These are phyloP conservation scores for Phaeosphaeria sp. DNA, from an alignment of 2,329 filamentous ascomycete genomes.

Conservation along the genomic window DNA sequence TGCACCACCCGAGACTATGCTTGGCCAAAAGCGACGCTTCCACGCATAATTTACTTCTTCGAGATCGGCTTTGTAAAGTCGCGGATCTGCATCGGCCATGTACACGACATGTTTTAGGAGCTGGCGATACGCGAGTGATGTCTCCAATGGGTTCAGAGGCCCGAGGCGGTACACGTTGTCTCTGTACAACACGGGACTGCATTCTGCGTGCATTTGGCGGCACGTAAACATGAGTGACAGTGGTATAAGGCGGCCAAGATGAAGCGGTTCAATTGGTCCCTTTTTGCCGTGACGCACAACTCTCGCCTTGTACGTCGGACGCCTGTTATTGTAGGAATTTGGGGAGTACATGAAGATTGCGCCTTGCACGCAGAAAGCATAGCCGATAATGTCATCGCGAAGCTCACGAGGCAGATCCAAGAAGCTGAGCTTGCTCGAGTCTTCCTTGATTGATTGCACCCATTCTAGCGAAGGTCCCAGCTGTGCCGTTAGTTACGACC, in stretches of 20 bases:
- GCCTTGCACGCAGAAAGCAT: conserved; percentile 29
- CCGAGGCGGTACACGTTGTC: conserved; percentile 53
- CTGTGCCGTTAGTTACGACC: conserved; percentile 1
- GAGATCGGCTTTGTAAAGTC: conserved; percentile 28
- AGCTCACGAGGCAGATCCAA: conserved; percentile 43
- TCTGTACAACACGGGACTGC: conserved; percentile 55
- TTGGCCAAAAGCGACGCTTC: conserved; percentile 38
- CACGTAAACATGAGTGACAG: conserved; percentile 45
- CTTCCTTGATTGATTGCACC: conserved; percentile 27
- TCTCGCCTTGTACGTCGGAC: conserved; percentile 22
- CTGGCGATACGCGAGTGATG: conserved; percentile 23
- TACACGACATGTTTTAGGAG: conserved; percentile 31
- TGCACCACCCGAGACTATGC: conserved; percentile 22
- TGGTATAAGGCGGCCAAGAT: conserved; percentile 22
- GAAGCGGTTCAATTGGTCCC: conserved; percentile 31
- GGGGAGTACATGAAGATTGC: conserved; percentile 36
- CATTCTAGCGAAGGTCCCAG: conserved; percentile 16
- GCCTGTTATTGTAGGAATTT: conserved; percentile 17
- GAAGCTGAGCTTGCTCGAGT: conserved; percentile 21
- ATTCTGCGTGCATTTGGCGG: conserved; percentile 52
- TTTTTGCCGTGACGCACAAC: conserved; percentile 30
- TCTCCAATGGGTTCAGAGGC: conserved; percentile 14
- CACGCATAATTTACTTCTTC: conserved; percentile 36
- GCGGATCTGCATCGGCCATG: conserved; percentile 26
- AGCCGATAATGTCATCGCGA: conserved; percentile 33